Conservation (phyloP, 2,329 filamentous ascomycete genomes). For the Nannizziopsis barbatae region DNA sequence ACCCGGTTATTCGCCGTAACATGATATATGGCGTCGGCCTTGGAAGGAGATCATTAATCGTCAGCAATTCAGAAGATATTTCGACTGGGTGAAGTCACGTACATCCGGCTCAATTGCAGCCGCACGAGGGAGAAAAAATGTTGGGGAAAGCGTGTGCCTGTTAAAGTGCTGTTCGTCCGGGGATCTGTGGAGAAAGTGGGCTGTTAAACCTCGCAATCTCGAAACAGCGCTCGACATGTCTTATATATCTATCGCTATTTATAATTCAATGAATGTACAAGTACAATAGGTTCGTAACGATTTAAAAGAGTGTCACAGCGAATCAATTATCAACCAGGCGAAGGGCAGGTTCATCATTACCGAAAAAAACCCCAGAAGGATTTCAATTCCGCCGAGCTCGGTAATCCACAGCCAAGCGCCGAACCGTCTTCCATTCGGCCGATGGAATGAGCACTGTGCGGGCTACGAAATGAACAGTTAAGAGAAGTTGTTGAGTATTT, state of each 20-base stretch:
- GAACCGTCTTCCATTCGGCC: neutral
- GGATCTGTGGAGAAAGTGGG: slow-evolving; percentile 21
- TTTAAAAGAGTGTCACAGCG: no score
- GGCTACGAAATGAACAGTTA: neutral
- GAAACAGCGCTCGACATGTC: slow-evolving; percentile 23
- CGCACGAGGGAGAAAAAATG: slow-evolving; percentile 74
- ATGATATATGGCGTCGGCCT: slow-evolving; percentile 74
- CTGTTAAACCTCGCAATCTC: slow-evolving; percentile 23
- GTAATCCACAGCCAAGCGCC: neutral
- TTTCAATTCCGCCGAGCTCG: neutral
- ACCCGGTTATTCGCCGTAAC: slow-evolving; percentile 64
- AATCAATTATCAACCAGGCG: no score
- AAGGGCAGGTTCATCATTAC: no score
- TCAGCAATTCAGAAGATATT: neutral
- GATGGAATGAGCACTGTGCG: neutral
- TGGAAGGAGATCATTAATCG: neutral
- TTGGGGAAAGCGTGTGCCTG: slow-evolving; percentile 60
- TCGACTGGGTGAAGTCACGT: slow-evolving; percentile 15
- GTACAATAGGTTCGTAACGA: neutral
- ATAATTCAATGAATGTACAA: neutral
- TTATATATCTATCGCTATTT: neutral
- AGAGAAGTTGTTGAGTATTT: no score
- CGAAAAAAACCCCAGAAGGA: neutral
- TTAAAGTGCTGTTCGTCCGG: slow-evolving; percentile 28
- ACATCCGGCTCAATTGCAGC: slow-evolving; percentile 76